Conservation (phyloP, 1,284 basidiomycete genomes). For the Ganoderma boninense region DNA sequence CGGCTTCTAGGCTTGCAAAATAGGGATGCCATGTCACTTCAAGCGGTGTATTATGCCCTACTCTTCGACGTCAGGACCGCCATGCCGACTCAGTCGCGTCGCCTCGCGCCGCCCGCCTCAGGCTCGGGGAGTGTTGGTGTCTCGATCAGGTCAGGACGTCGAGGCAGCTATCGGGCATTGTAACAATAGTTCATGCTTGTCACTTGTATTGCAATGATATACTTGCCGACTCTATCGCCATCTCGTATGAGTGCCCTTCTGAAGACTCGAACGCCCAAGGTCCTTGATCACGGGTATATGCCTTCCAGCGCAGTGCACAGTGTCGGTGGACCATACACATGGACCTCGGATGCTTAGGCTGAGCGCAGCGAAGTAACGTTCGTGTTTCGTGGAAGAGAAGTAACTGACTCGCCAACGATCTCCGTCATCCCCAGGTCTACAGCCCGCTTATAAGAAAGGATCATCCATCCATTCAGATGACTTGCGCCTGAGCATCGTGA, state of each 20-base stretch:
- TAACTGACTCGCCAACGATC: background rate
- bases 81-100: slow-evolving; percentile 34
- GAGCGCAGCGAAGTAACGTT: background rate
- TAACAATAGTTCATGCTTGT: slow-evolving; percentile 34
- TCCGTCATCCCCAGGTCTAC: no score
- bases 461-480: no score
- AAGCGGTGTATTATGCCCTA: slow-evolving; percentile 27
- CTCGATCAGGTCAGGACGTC: slow-evolving; percentile 33
- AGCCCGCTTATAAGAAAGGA: no score
- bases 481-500: no score
- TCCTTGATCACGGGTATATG: background rate
- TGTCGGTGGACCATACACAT: background rate
- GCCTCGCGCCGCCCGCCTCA: slow-evolving; percentile 37
- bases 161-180: slow-evolving; percentile 33
- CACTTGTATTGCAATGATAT: slow-evolving; percentile 34
- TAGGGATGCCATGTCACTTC: slow-evolving; percentile 34
- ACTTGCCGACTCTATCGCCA: slow-evolving; percentile 16
- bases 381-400: background rate
- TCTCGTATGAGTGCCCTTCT: background rate
- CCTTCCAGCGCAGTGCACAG: background rate
- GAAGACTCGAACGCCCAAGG: background rate
- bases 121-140: slow-evolving; percentile 31
- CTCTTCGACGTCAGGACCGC: slow-evolving; percentile 28
- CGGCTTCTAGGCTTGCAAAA: slow-evolving; percentile 42
- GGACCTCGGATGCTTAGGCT: background rate